phyloP scores from a whole-genome alignment of 2,329 filamentous ascomycete species.

The Sclerotinia subarctica region DNA sequence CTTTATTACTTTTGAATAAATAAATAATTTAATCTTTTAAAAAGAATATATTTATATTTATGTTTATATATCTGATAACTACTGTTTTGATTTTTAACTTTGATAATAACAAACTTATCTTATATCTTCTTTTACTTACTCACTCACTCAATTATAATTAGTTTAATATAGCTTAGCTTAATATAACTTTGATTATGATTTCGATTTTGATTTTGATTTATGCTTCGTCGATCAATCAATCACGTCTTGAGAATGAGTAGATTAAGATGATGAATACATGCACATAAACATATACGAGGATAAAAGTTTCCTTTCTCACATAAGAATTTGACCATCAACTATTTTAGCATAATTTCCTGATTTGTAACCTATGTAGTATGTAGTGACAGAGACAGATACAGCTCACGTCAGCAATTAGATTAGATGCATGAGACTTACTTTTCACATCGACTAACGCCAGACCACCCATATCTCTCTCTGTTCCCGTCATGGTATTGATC shows the following conservation, averaged over 20 bases:
- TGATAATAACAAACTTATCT: too few relatives aligned
- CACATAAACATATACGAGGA: neutral
- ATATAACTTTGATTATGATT: neutral
- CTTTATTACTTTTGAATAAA: too few relatives aligned
- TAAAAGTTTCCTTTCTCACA: neutral
- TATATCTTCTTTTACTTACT: too few relatives aligned
- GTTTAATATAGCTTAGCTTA: too few relatives aligned
- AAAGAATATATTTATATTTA: too few relatives aligned
- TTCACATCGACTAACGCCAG: conserved; percentile 8
- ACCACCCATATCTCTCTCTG: neutral
- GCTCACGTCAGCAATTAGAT: neutral
- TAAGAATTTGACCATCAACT: neutral
- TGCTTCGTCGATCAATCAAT: too few relatives aligned
- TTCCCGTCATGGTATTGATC: conserved; percentile 2
- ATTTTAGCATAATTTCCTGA: neutral
- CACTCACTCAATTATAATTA: neutral
- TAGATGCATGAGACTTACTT: neutral
- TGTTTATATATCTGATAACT: too few relatives aligned
- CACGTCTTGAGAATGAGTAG: too few relatives aligned
- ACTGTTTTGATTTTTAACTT: too few relatives aligned
- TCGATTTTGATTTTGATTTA: too few relatives aligned
- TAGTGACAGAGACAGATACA: neutral
- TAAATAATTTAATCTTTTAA: too few relatives aligned
- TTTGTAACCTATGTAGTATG: neutral
- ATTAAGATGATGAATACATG: too few relatives aligned